Conservation (phyloP, 805 yeast species). For the Cyberlindnera samutprakarnensis region DNA sequence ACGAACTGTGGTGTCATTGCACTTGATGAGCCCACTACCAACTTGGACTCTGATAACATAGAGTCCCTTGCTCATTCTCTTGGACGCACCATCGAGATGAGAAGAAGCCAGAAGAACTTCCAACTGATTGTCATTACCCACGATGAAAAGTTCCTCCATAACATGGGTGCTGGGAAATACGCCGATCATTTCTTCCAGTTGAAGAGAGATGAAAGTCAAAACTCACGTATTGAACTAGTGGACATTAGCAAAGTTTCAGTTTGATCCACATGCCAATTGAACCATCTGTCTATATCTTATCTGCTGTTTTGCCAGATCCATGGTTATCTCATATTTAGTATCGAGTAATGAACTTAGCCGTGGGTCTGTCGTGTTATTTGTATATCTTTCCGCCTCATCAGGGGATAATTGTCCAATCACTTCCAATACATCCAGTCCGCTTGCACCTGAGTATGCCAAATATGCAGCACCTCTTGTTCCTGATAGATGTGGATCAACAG, state of each 20-base stretch:
- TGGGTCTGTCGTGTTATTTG: slow-evolving; percentile 3
- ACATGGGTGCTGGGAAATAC: slow-evolving; percentile 78
- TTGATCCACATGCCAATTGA: slow-evolving; percentile 5
- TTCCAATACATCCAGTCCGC: no score
- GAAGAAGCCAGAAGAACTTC: slow-evolving; percentile 78
- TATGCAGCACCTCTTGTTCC: slow-evolving; percentile 25
- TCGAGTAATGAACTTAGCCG: slow-evolving; percentile 16
- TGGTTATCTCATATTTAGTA: slow-evolving; percentile 19
- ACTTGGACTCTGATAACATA: slow-evolving; percentile 82
- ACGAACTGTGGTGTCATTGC: slow-evolving; percentile 93
- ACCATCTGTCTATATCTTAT: slow-evolving; percentile 22
- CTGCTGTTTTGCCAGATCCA: slow-evolving; percentile 31
- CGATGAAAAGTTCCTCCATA: slow-evolving; percentile 82
- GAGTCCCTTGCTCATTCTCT: slow-evolving; percentile 81
- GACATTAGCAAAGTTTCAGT: slow-evolving; percentile 31
- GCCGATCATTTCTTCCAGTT: slow-evolving; percentile 84
- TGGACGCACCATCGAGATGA: slow-evolving; percentile 61
- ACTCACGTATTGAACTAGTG: slow-evolving; percentile 63
- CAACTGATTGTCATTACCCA: slow-evolving; percentile 95
- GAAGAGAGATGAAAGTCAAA: slow-evolving; percentile 72
- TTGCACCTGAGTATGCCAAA: slow-evolving; percentile 14
- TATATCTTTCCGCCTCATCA: no score
- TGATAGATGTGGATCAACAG: slow-evolving; percentile 14
- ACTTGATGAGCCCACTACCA: slow-evolving; percentile 96
- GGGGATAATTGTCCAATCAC: no score